Evolutionary conservation across 2,329 filamentous ascomycete genomes (phyloP).

Genomic region (Diaporthe vexans): DNA sequence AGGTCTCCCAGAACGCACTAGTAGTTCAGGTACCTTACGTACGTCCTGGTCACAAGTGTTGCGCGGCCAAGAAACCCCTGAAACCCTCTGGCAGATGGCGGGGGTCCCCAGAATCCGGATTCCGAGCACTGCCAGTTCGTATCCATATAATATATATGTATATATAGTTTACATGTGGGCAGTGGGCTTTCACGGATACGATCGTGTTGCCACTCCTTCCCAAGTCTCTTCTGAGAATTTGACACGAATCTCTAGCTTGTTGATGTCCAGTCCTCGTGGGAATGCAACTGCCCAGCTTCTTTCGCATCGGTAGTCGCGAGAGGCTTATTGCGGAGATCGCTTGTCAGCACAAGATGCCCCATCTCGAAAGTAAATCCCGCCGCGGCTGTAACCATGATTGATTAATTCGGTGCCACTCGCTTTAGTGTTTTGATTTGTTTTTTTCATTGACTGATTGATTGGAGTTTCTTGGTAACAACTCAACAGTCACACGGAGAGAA

Average conservation of each 20-base stretch:
- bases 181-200: neutral
- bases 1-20: neutral
- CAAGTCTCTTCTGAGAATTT: neutral
- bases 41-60: neutral
- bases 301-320: no score
- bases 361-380: neutral
- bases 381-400: neutral
- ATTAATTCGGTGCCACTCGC: neutral
- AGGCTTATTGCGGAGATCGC: neutral
- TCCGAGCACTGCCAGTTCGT: neutral
- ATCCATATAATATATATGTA: neutral
- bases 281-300: neutral
- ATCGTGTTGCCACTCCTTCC: neutral
- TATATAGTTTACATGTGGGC: neutral
- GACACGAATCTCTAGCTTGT: neutral
- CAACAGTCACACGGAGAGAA: neutral
- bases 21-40: conserved; percentile 6
- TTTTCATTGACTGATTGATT: conserved; percentile 20
- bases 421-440: neutral
- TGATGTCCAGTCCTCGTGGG: neutral
- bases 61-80: conserved; percentile 26
- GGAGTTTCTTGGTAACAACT: neutral
- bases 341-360: neutral
- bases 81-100: conserved; percentile 3
- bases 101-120: conserved; percentile 1